Evolutionary conservation across 495 filamentous ascomycete species (phyloP), one percentile per base, ranked within the genome.

Genomic region (Parathielavia hyrcaniae): DNA sequence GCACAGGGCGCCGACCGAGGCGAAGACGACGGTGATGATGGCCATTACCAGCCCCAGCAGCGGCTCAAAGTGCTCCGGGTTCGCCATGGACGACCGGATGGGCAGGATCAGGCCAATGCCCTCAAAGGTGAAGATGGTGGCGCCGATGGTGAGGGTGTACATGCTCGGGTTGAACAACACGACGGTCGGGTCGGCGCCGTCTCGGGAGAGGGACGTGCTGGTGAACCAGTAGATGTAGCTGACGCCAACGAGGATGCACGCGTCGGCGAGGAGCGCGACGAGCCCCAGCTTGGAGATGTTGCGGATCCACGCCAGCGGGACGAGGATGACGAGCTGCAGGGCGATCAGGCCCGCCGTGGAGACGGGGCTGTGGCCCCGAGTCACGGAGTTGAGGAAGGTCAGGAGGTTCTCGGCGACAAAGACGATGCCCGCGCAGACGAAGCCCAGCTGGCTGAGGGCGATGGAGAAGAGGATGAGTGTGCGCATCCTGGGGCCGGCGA

Each of bases 71-170:
- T 79, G 75, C 44, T 83, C 65, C 0, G 83, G 83, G 36, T 82
- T 62, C 20, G 75, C 73, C 83, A 86, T 86, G 32, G 78, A 81
- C 11, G 78, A 79, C 62, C 85, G 81, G 50, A 86, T 86, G 0
- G 83, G 83, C 1, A 86, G 70, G 54, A 86, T 81, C 17, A 86
- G 74, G 5, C 83, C 83, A 30, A 86, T 86, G 20, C 83, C 83
- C 67, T 86, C 83, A 54, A 85, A 86, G 1, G 83, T 84, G 67
- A 86, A 86, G 67, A 86, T 85, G 3, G 81, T 77, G 4, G 81
- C 75, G 52, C 83, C 83, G 51, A 86, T 73, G 43, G 81, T 85
- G 16, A 86, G 71, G 0, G 83, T 85, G 64, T 82, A 86, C 32
- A 74, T 71, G 13, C 69, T 65, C 0, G 83, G 81, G 69, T 86